Base-by-base conservation (phyloP, 305 asterid species). In the Rubia tinctorum region DNA sequence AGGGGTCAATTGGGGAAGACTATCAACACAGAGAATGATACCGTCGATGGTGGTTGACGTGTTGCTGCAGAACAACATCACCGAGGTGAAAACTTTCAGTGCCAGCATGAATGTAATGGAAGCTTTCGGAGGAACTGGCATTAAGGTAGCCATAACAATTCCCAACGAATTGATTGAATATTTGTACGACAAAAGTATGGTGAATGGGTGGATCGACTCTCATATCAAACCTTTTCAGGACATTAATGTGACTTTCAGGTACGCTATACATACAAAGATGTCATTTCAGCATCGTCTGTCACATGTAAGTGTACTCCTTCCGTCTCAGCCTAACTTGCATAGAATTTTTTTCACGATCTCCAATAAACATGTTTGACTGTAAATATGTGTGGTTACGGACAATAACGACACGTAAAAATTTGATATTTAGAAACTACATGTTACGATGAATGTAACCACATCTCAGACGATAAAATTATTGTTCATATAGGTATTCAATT, bases 11-110 rank as follows among this genome's bases (percentile, higher is more conserved):
- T 87, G 91, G 89, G 91, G 91, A 30, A 73, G 89, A 22, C 6
- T 23, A 43, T 72, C 83, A 0, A 42, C 81, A 0, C 87, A 87
- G 43, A 74, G 80, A 30, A 68, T 87, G 73, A 61, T 84, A 30
- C 89, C 89, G 8, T 87, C 91, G 0, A 83, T 83, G 87, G 89
- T 84, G 69, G 89, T 84, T 3, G 91, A 87, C 68, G 37, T 84
- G 78, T 76, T 84, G 22, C 37, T 87, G 14, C 89, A 87, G 14
- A 87, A 84, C 45, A 76, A 69, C 5, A 81, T 87, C 22, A 30
- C 51, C 0, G 75, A 82, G 34, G 60, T 84, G 2, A 82, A 76
- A 74, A 8, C 85, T 62, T 80, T 68, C 30, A 72, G 77, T 23
- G 56, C 80, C 1, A 68, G 82, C 59, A 66, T 60, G 0, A 78